Conservation (phyloP, 23 red algal genomes). For the Gracilaria caudata region DNA sequence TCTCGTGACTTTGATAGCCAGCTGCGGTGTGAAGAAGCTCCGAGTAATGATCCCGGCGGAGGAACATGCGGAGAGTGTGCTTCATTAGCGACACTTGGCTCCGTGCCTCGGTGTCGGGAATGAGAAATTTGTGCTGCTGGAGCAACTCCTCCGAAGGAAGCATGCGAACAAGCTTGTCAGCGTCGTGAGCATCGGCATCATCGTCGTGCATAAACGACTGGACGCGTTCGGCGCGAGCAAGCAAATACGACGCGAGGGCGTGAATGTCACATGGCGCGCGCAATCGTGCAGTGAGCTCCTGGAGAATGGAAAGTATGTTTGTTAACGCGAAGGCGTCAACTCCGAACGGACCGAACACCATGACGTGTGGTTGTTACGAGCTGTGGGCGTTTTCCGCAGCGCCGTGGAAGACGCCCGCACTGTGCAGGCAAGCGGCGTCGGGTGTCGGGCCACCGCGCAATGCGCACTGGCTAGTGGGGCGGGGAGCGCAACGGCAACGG, state of each 20-base stretch:
- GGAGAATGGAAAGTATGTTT: background rate
- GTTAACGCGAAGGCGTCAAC: slow-evolving; percentile 18
- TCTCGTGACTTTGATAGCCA: background rate
- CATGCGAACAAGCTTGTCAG: background rate
- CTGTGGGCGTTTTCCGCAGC: background rate
- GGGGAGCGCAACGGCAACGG: background rate
- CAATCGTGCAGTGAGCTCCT: slow-evolving; percentile 10
- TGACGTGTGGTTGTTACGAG: background rate
- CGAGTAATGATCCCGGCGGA: background rate
- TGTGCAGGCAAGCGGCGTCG: background rate
- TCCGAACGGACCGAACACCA: slow-evolving; percentile 28
- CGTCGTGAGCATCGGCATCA: background rate
- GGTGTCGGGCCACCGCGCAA: background rate
- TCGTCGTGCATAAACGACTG: background rate
- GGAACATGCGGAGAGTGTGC: slow-evolving; percentile 1
- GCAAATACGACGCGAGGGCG: background rate
- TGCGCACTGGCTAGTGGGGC: background rate
- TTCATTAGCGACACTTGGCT: background rate
- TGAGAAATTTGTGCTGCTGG: background rate
- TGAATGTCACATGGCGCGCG: background rate
- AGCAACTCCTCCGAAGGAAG: background rate
- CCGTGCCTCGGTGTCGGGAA: background rate
- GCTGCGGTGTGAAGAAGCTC: background rate
- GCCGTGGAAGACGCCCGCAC: background rate
- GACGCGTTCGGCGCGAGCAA: background rate